Conservation (phyloP, 78 protist species). For the slime mould (Dictyostelium discoideum) region DNA sequence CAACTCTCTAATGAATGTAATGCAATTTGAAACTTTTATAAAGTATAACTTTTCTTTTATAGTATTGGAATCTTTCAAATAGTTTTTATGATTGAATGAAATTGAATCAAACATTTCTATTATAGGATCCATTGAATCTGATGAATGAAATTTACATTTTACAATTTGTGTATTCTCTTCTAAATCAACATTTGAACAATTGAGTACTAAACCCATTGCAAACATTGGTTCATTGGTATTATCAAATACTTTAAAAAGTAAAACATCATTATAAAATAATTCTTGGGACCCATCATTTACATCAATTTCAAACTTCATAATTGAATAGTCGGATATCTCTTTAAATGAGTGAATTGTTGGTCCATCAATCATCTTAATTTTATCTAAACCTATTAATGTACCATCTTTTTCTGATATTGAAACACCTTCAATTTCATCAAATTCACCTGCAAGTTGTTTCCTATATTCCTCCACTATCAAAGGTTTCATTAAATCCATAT, state of each 20-base stretch:
- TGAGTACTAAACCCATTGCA: not conserved
- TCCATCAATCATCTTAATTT: not conserved
- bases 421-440: slow-evolving; percentile 15
- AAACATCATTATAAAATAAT: not conserved
- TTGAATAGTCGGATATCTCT: not conserved
- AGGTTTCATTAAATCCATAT: not conserved
- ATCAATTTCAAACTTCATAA: not conserved
- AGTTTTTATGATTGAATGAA: not conserved
- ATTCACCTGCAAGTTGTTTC: not conserved
- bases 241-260: not conserved
- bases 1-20: slow-evolving; percentile 30
- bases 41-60: not conserved
- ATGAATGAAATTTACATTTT: not conserved
- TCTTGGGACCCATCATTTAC: not conserved
- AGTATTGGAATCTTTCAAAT: too few relatives aligned
- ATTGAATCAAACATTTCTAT: not conserved
- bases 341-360: not conserved
- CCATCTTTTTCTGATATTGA: not conserved
- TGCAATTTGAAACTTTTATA: slow-evolving; percentile 9
- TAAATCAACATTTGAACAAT: not conserved
- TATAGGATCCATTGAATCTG: not conserved
- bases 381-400: not conserved
- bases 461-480: not conserved
- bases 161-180: not conserved
- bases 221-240: not conserved